phyloP scores from a whole-genome alignment of 2,329 filamentous ascomycete species.

The Fusarium circinatum region DNA sequence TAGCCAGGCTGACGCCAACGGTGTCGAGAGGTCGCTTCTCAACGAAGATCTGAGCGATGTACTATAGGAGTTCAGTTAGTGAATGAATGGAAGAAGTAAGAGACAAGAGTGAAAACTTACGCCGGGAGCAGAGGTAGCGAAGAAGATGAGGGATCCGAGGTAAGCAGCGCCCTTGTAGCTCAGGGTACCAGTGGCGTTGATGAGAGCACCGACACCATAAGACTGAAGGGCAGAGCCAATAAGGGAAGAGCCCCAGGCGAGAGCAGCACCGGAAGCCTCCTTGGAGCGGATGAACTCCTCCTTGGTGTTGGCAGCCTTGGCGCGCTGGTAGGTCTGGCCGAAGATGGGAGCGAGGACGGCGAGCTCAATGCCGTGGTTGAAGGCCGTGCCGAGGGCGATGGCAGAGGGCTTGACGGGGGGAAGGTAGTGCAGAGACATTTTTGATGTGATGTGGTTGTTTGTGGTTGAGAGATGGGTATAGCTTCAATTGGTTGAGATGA shows the following conservation, averaged over 20 bases:
- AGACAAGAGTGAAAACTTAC: slow-evolving; percentile 60
- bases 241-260: slow-evolving; percentile 90
- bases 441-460: slow-evolving; percentile 47
- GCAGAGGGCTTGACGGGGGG: slow-evolving; percentile 94
- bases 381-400: slow-evolving; percentile 93
- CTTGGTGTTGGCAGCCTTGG: slow-evolving; percentile 90
- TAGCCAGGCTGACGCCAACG: slow-evolving; percentile 83
- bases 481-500: slow-evolving; percentile 24
- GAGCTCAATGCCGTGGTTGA: slow-evolving; percentile 92
- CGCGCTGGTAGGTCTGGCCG: slow-evolving; percentile 92
- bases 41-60: slow-evolving; percentile 85
- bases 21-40: slow-evolving; percentile 95
- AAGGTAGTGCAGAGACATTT: slow-evolving; percentile 71
- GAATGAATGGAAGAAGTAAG: too few species aligned
- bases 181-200: slow-evolving; percentile 94
- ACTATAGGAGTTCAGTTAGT: slow-evolving; percentile 59
- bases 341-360: slow-evolving; percentile 90
- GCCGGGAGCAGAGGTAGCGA: slow-evolving; percentile 86
- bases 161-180: slow-evolving; percentile 98
- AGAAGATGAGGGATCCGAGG: slow-evolving; percentile 89
- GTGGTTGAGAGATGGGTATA: slow-evolving; percentile 5
- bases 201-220: slow-evolving; percentile 88
- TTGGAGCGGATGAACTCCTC: slow-evolving; percentile 96
- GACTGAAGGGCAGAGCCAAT: slow-evolving; percentile 88
- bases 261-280: slow-evolving; percentile 87